Percentiles rank a stretch among this genome's conserved stretches.
Conservation (phyloP, 306 rosid genomes). For the Coriaria nepalensis region DNA sequence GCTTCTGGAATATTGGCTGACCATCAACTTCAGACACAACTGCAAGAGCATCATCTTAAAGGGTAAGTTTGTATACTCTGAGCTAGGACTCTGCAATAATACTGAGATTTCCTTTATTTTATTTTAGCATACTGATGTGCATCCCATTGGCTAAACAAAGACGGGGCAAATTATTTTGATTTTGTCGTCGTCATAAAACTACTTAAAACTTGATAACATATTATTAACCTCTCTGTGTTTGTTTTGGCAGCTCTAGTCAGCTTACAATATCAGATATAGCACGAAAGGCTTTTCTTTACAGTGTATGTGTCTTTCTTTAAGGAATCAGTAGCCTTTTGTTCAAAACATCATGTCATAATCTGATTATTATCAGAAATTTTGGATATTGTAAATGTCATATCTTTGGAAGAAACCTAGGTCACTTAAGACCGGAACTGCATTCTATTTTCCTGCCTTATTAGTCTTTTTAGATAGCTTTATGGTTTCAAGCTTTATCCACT, state of each 20-base stretch:
- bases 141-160: too few relatives aligned
- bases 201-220: too few relatives aligned
- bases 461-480: too few relatives aligned
- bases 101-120: conserved; percentile 10
- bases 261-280: conserved; percentile 89
- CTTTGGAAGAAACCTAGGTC: too few relatives aligned
- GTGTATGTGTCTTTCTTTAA: conserved; percentile 45
- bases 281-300: conserved; percentile 94
- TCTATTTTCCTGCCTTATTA: too few relatives aligned
- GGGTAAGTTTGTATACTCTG: conserved; percentile 41
- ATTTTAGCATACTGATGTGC: too few relatives aligned
- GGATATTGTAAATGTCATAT: not conserved
- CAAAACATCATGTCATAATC: conserved; percentile 1
- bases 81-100: conserved; percentile 9
- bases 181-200: too few relatives aligned
- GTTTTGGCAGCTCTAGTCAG: conserved; percentile 49
- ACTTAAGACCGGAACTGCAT: too few relatives aligned
- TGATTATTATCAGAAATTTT: conserved; percentile 1
- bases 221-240: not conserved
- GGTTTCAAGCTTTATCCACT: too few relatives aligned
- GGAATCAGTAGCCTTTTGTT: not conserved
- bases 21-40: conserved; percentile 96
- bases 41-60: conserved; percentile 86
- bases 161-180: too few relatives aligned
- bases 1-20: conserved; percentile 95